These are phyloP conservation scores for Rhipidocladum racemiflorum DNA, from an alignment of 176 grass and related monocot genomes.

Conservation along the genomic window DNA sequence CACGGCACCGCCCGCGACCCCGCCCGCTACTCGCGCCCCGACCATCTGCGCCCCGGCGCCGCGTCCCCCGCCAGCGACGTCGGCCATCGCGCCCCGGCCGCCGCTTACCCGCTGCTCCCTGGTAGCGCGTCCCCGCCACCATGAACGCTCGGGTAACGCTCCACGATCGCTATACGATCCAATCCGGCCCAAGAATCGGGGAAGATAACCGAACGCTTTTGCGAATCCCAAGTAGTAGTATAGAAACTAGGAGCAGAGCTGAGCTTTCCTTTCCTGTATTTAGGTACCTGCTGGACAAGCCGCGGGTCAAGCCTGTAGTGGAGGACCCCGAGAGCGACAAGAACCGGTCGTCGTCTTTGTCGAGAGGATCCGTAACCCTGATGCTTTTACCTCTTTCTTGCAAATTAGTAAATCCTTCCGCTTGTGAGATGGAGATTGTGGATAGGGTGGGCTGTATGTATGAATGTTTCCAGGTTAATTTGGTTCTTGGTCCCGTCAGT, in stretches of 20 bases:
- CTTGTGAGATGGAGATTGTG: neutral
- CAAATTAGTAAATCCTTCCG: neutral
- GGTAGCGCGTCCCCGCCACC: no score
- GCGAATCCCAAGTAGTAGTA: neutral
- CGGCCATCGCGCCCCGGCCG: no score
- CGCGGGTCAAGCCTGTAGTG: conserved; percentile 75
- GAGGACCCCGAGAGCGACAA: conserved; percentile 72
- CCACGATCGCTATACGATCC: neutral
- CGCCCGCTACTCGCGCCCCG: no score
- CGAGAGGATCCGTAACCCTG: conserved; percentile 75
- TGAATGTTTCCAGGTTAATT: neutral
- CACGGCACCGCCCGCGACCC: no score
- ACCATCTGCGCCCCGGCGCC: no score
- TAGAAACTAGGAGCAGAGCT: neutral
- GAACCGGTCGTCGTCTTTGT: conserved; percentile 75
- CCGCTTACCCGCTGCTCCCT: no score
- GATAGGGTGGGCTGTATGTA: neutral
- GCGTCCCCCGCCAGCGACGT: no score
- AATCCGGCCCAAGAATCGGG: neutral
- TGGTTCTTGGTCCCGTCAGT: no score
- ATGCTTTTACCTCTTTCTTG: conserved; percentile 11
- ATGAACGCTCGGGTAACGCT: conserved; percentile 57
- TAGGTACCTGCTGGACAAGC: conserved; percentile 71
- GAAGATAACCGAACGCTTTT: neutral
- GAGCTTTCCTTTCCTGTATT: neutral